Conservation (phyloP, 768 basidiomycete species). For the Russula olivacea region DNA sequence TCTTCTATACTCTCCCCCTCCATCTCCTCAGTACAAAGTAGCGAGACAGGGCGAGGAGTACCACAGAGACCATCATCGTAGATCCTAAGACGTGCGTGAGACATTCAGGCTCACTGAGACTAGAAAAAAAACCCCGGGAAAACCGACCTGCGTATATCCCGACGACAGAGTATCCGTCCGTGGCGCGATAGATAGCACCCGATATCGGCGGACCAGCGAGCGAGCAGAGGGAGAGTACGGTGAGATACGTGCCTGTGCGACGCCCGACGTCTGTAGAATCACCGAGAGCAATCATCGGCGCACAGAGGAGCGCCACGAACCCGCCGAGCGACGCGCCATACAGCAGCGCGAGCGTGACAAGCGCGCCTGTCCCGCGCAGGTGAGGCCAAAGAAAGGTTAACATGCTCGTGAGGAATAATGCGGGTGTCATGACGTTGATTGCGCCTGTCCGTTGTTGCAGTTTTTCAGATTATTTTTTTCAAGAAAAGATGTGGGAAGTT, state of each 20-base stretch:
- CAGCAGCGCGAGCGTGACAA: constrained; percentile 50
- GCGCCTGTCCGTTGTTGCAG: constrained; percentile 38
- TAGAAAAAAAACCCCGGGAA: not conserved
- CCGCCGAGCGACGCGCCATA: constrained; percentile 66
- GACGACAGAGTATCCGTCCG: constrained; percentile 48
- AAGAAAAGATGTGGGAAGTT: not conserved
- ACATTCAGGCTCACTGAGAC: not conserved
- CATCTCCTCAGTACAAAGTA: constrained; percentile 4
- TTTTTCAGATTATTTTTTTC: not conserved
- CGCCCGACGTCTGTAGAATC: constrained; percentile 55
- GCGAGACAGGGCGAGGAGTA: not conserved
- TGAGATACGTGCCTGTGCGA: constrained; percentile 59
- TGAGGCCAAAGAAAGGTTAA: constrained; percentile 72
- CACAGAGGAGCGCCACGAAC: constrained; percentile 50
- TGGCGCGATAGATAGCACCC: constrained; percentile 53
- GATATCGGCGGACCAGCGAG: constrained; percentile 69
- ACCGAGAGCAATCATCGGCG: constrained; percentile 59
- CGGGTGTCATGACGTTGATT: constrained; percentile 64
- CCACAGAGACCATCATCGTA: not conserved
- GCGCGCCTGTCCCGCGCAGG: constrained; percentile 37
- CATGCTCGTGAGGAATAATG: constrained; percentile 48
- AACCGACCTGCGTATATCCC: constrained; percentile 47
- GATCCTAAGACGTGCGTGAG: not conserved
- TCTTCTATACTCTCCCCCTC: constrained; percentile 5
- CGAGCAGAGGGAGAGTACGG: constrained; percentile 54